phyloP scores from a whole-genome alignment of 768 basidiomycete species.

The Ramaria rubella region DNA sequence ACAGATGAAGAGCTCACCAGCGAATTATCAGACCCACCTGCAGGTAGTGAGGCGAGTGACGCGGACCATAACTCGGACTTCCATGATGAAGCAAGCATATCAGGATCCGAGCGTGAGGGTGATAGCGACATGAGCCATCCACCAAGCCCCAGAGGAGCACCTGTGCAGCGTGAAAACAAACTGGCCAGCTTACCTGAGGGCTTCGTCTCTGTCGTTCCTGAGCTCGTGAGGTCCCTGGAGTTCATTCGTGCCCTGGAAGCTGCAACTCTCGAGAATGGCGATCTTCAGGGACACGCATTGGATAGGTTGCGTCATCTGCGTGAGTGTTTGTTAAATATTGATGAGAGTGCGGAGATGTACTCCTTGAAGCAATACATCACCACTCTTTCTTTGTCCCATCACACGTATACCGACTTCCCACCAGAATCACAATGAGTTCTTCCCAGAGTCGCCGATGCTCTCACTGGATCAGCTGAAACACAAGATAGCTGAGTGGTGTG shows the following conservation, averaged over 20 bases:
- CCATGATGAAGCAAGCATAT: no score
- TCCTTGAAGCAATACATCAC: neutral
- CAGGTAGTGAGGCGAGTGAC: no score
- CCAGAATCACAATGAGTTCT: neutral
- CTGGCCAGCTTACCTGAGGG: no score
- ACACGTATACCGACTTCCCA: neutral
- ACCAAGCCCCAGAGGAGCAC: no score
- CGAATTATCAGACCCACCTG: no score
- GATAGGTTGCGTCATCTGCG: neutral
- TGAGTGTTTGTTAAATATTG: neutral
- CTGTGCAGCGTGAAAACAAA: no score
- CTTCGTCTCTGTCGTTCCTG: no score
- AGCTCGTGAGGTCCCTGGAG: neutral
- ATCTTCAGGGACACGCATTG: neutral
- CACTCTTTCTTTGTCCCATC: neutral
- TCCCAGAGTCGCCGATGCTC: neutral
- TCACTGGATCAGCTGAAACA: neutral
- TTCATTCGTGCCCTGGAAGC: neutral
- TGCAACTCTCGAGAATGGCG: neutral
- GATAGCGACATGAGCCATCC: no score
- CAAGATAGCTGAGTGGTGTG: neutral
- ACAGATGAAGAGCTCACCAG: no score
- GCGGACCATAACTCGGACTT: no score
- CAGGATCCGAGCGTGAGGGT: no score
- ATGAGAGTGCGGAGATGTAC: neutral